phyloP scores from a whole-genome alignment of 352 stramenopile genomes.

The Pythium diclinum region DNA sequence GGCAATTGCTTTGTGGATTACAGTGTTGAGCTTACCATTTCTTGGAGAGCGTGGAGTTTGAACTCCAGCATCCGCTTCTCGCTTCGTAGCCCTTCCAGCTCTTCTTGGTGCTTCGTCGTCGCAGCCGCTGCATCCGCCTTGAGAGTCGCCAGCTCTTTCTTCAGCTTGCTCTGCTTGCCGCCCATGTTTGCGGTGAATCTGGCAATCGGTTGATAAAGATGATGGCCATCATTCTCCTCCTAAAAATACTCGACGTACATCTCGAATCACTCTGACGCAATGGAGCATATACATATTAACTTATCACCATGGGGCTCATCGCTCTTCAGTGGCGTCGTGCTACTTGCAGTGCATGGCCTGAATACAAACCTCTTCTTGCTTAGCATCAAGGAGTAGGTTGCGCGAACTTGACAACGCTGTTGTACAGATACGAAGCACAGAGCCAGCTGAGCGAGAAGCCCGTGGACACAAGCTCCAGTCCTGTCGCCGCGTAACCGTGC shows the following conservation, averaged over 20 bases:
- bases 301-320: background rate
- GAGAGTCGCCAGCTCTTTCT: constrained; percentile 57
- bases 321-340: background rate
- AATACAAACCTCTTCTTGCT: background rate
- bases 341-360: background rate
- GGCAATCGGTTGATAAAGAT: background rate
- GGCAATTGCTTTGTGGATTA: background rate
- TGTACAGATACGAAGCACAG: constrained; percentile 56
- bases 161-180: constrained; percentile 48
- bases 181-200: constrained; percentile 35
- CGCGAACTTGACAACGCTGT: constrained; percentile 40
- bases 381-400: constrained; percentile 15
- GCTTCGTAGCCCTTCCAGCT: constrained; percentile 36
- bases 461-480: constrained; percentile 62
- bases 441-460: constrained; percentile 65
- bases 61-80: constrained; percentile 59
- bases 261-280: too few species aligned
- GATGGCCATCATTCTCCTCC: background rate
- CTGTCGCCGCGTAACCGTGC: constrained; percentile 66
- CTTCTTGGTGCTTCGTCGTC: constrained; percentile 36
- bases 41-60: constrained; percentile 52
- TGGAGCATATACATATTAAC: background rate
- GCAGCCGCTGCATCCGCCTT: constrained; percentile 33
- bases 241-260: background rate
- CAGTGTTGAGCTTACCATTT: constrained; percentile 31